phyloP scores from a whole-genome alignment of 441 rosid species.

The Macaranga tanarius region DNA sequence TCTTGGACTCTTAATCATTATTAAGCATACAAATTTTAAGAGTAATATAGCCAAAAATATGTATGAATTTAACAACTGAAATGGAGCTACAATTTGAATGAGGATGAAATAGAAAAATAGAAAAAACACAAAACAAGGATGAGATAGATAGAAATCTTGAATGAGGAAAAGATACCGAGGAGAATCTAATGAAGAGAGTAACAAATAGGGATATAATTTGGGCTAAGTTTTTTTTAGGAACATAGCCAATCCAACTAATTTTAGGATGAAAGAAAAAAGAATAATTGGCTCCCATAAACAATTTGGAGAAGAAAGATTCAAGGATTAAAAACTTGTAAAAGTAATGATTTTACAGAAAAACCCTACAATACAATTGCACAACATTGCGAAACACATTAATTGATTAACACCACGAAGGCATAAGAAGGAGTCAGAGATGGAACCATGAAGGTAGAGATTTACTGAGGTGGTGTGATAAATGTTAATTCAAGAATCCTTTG shows the following conservation, averaged over 20 bases:
- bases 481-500: too few relatives aligned
- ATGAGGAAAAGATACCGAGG: background rate
- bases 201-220: slow-evolving; percentile 21
- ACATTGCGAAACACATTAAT: slow-evolving; percentile 53
- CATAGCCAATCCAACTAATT: slow-evolving; percentile 45
- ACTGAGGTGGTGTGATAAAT: too few relatives aligned
- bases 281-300: slow-evolving; percentile 45
- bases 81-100: background rate
- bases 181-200: slow-evolving; percentile 4
- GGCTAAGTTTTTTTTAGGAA: slow-evolving; percentile 3
- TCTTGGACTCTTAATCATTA: background rate
- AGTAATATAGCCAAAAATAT: background rate
- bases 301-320: slow-evolving; percentile 16
- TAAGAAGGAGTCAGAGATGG: too few relatives aligned
- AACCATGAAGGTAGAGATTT: too few relatives aligned
- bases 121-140: slow-evolving; percentile 8
- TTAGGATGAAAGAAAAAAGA: slow-evolving; percentile 38
- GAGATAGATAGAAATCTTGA: slow-evolving; percentile 3
- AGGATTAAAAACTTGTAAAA: slow-evolving; percentile 12
- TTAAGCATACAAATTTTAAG: background rate
- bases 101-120: too few relatives aligned
- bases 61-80: slow-evolving; percentile 6
- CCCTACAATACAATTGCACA: slow-evolving; percentile 62
- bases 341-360: slow-evolving; percentile 51
- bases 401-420: slow-evolving; percentile 57